These are phyloP conservation scores for Blastobotrys ciferrii DNA, from an alignment of 1,139 yeast species.

Conservation along the genomic window DNA sequence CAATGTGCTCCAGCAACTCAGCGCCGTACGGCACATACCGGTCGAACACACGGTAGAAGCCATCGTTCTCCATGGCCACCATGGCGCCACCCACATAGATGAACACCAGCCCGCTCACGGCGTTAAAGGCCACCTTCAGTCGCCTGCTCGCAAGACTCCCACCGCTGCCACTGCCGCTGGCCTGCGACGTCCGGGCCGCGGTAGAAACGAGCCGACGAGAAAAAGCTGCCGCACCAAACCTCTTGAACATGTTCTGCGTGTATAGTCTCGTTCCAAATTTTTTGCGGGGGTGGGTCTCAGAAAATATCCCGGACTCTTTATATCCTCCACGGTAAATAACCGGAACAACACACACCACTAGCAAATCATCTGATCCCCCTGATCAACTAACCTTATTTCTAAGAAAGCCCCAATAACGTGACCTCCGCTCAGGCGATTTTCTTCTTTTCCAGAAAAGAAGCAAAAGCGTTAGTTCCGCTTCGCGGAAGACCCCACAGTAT, in stretches of 20 bases:
- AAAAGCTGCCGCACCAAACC: background rate
- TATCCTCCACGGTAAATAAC: background rate
- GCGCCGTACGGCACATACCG: conserved; percentile 29
- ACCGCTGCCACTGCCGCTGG: background rate
- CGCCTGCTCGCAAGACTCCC: background rate
- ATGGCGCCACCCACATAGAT: conserved; percentile 6
- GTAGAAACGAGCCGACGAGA: background rate
- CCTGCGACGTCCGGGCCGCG: background rate
- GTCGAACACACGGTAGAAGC: conserved; percentile 22
- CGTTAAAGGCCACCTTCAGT: conserved; percentile 3
- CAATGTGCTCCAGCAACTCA: conserved; percentile 27
- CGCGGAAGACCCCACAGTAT: no score
- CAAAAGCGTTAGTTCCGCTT: no score
- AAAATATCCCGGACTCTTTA: background rate
- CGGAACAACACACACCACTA: background rate
- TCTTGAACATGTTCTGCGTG: background rate
- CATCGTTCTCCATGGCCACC: conserved; percentile 15
- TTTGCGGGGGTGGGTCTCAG: background rate
- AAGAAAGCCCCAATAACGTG: no score
- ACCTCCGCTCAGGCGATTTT: no score
- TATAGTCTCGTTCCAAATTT: background rate
- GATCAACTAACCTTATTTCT: background rate
- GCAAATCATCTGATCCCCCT: background rate
- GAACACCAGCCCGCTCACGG: conserved; percentile 9
- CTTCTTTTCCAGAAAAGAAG: no score